These are phyloP conservation scores for Pezicula neosporulosa DNA, from an alignment of 2,329 filamentous ascomycete species.

Conservation along the genomic window DNA sequence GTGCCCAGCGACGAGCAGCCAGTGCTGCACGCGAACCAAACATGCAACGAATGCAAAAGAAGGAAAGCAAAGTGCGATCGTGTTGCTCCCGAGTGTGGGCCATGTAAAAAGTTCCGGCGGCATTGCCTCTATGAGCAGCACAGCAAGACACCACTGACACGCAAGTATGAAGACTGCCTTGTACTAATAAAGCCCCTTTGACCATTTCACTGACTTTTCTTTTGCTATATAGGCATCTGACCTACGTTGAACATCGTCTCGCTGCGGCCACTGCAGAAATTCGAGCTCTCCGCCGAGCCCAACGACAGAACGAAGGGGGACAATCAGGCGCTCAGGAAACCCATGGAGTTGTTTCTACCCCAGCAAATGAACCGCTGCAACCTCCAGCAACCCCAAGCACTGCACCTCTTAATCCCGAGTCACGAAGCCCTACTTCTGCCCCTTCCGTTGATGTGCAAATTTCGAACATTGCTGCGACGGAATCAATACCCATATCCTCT, in stretches of 20 bases:
- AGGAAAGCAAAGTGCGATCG: neutral
- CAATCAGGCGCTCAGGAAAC: neutral
- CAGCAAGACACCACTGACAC: neutral
- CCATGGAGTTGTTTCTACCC: neutral
- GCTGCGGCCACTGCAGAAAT: neutral
- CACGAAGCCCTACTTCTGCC: neutral
- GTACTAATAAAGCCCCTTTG: neutral
- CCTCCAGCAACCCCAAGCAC: too few species aligned
- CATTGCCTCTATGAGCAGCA: neutral
- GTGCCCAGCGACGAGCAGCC: too few species aligned
- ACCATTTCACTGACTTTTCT: neutral
- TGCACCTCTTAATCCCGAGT: too few species aligned
- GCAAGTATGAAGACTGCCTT: neutral
- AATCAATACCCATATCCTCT: too few species aligned
- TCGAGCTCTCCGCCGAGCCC: neutral
- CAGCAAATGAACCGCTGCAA: neutral
- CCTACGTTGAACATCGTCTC: neutral
- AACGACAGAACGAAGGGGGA: neutral
- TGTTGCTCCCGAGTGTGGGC: neutral
- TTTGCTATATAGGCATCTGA: neutral
- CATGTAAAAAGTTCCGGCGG: neutral
- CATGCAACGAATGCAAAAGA: neutral
- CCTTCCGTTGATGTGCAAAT: neutral
- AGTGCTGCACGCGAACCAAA: neutral
- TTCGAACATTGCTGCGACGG: neutral